Percentiles rank a stretch among this genome's conserved stretches.
These are phyloP conservation scores for Blastosporella zonata DNA, from an alignment of 1,284 basidiomycete genomes.

Conservation along the genomic window DNA sequence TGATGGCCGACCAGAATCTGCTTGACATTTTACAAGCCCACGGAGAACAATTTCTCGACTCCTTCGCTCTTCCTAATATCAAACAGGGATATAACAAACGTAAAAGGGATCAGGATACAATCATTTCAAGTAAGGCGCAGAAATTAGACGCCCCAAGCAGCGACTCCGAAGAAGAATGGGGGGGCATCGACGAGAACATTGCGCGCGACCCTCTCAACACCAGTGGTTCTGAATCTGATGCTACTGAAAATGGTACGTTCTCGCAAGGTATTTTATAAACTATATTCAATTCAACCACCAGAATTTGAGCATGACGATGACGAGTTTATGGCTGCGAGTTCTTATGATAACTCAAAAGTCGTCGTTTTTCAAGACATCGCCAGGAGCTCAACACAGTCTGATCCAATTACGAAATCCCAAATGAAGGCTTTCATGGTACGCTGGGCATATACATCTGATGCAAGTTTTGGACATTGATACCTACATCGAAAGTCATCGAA, in stretches of 20 bases:
- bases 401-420: slow-evolving; percentile 37
- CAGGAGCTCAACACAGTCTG: slow-evolving; percentile 21
- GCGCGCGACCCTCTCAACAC: background rate
- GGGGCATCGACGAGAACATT: slow-evolving; percentile 23
- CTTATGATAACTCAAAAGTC: slow-evolving; percentile 36
- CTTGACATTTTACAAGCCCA: slow-evolving; percentile 60
- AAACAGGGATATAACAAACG: slow-evolving; percentile 23
- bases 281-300: slow-evolving; percentile 9
- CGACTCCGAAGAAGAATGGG: slow-evolving; percentile 33
- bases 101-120: slow-evolving; percentile 20
- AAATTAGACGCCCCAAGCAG: slow-evolving; percentile 7
- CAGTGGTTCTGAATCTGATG: slow-evolving; percentile 8
- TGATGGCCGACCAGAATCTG: slow-evolving; percentile 35
- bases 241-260: slow-evolving; percentile 7
- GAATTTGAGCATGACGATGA: slow-evolving; percentile 43
- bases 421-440: slow-evolving; percentile 72
- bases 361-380: slow-evolving; percentile 55
- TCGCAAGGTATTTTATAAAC: background rate
- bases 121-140: slow-evolving; percentile 5
- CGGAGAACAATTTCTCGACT: slow-evolving; percentile 58
- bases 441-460: slow-evolving; percentile 2
- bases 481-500: slow-evolving; percentile 64
- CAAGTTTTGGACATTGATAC: background rate
- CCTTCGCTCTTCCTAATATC: slow-evolving; percentile 40
- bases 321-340: slow-evolving; percentile 34